These are phyloP conservation scores for Suillus discolor DNA, from an alignment of 768 basidiomycete genomes.

Conservation along the genomic window DNA sequence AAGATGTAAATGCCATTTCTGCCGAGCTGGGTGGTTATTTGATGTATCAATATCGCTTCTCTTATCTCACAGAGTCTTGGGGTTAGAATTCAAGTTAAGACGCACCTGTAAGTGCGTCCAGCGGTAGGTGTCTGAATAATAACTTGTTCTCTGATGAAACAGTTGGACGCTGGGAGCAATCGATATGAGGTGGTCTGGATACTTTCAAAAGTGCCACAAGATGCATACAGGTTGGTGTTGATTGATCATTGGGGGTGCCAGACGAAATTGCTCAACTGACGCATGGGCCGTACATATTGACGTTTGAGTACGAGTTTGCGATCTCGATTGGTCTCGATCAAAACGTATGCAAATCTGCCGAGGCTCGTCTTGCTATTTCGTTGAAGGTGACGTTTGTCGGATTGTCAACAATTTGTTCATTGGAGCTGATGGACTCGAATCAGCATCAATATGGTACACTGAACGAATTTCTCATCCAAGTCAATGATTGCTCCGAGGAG, in stretches of 20 bases:
- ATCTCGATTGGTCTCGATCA: not conserved
- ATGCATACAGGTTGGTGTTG: not conserved
- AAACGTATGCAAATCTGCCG: not conserved
- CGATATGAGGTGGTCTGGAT: not conserved
- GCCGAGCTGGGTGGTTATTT: not conserved
- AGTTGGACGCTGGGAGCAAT: not conserved
- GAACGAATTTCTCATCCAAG: not conserved
- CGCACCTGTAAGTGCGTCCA: not conserved
- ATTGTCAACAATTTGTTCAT: not conserved
- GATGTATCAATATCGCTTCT: not conserved
- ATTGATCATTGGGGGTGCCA: not conserved
- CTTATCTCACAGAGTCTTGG: not conserved
- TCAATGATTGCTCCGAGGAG: not conserved
- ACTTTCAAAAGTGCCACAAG: not conserved
- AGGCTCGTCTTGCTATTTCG: not conserved
- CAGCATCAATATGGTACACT: not conserved
- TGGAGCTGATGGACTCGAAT: not conserved
- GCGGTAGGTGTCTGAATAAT: not conserved
- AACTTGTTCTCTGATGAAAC: not conserved
- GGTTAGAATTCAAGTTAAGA: not conserved
- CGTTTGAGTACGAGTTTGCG: not conserved
- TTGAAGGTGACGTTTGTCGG: not conserved
- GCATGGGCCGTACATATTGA: not conserved
- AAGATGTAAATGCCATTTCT: not conserved
- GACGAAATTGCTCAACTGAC: not conserved